phyloP scores from a whole-genome alignment of 2,329 filamentous ascomycete genomes.

The Epichloe sp. region DNA sequence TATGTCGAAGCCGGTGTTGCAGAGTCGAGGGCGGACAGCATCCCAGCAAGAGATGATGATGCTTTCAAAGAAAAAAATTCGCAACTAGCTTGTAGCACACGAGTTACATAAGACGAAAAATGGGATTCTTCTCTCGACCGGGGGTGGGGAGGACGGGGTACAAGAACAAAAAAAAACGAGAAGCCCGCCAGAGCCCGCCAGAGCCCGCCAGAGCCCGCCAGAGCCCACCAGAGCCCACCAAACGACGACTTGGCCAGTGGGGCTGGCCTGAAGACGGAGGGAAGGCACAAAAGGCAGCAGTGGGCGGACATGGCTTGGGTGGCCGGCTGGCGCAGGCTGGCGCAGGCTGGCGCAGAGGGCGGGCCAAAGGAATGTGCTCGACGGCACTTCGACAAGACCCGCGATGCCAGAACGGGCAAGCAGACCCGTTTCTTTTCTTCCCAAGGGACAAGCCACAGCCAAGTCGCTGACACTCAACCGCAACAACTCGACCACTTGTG shows the following conservation, averaged over 20 bases:
- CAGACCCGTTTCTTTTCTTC: background rate
- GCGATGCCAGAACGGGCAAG: background rate
- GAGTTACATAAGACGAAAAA: background rate
- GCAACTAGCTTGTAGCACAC: background rate
- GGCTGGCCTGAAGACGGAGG: background rate
- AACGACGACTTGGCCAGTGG: background rate
- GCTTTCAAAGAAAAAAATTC: background rate
- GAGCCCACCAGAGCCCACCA: background rate
- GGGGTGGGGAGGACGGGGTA: conserved; percentile 2
- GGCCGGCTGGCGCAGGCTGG: background rate
- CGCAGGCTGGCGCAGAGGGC: background rate
- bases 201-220: background rate
- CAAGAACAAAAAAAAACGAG: background rate
- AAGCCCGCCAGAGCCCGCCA: background rate
- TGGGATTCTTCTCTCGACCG: background rate
- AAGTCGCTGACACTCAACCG: no score
- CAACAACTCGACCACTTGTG: no score
- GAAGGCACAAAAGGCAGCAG: background rate
- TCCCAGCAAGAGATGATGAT: background rate
- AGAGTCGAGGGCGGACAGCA: background rate
- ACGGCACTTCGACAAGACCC: background rate
- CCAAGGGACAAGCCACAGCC: no score
- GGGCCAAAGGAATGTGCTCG: background rate
- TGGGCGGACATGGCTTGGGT: background rate
- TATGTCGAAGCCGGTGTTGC: background rate